phyloP scores from a whole-genome alignment of 139 green algal genomes.

The Eudorina sp. region DNA sequence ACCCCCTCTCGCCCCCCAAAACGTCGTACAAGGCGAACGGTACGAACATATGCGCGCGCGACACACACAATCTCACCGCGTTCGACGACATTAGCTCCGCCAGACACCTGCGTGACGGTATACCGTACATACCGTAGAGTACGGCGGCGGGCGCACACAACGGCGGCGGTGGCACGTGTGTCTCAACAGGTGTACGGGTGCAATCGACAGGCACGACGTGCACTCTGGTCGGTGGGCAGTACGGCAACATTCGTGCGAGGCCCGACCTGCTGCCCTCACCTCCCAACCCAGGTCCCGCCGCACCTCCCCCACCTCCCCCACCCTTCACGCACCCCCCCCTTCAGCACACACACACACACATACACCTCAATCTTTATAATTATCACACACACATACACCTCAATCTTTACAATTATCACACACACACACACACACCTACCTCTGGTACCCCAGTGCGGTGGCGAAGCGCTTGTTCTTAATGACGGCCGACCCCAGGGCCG shows the following conservation, averaged over 20 bases:
- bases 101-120: slow-evolving; percentile 3
- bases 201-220: background rate
- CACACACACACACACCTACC: background rate
- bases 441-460: background rate
- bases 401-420: too few relatives aligned
- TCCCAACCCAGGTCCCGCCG: too few relatives aligned
- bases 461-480: slow-evolving; percentile 12
- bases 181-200: background rate
- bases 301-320: background rate
- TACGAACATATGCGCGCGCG: too few relatives aligned
- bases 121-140: too few relatives aligned
- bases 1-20: too few relatives aligned
- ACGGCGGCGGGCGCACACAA: too few relatives aligned
- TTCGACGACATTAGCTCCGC: background rate
- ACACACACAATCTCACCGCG: background rate
- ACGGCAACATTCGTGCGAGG: too few relatives aligned
- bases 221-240: too few relatives aligned
- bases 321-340: background rate
- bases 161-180: too few relatives aligned
- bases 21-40: too few relatives aligned
- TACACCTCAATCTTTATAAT: too few relatives aligned
- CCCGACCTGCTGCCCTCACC: too few relatives aligned
- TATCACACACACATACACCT: background rate
- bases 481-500: background rate
- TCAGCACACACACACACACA: background rate